These are phyloP conservation scores for Porcisia hertigi DNA, from an alignment of 208 protist species.

Conservation along the genomic window DNA sequence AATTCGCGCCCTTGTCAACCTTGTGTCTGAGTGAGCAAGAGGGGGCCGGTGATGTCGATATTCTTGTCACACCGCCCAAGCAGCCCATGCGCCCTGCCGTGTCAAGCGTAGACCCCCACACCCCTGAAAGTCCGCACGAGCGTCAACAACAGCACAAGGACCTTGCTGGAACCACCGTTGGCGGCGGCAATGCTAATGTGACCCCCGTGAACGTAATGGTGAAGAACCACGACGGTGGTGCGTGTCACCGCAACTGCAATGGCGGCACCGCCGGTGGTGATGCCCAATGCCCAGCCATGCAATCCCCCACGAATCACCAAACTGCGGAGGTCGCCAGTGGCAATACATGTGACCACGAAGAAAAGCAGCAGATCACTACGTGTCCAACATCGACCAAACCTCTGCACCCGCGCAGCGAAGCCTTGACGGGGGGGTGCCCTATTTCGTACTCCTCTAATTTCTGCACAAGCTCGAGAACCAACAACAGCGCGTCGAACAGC, in stretches of 20 bases:
- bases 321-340: background rate
- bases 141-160: background rate
- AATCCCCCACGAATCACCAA: background rate
- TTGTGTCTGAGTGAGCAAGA: background rate
- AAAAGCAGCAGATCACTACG: background rate
- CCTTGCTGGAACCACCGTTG: background rate
- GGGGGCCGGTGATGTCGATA: background rate
- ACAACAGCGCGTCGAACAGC: conserved; percentile 23
- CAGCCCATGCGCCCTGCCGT: background rate
- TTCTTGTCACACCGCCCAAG: background rate
- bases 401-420: background rate
- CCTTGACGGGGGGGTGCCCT: background rate
- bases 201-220: background rate
- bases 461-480: background rate
- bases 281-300: background rate
- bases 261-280: background rate
- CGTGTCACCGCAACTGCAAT: background rate
- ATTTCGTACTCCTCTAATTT: conserved; percentile 14
- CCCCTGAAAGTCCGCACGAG: background rate
- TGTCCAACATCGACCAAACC: background rate
- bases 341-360: background rate
- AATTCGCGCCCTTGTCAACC: background rate
- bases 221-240: background rate
- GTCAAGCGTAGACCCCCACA: background rate
- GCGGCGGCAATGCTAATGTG: background rate